Evolutionary conservation across 2,329 filamentous ascomycete genomes (phyloP), one percentile per base, ranked within the genome.

Genomic region (Hypoxylon sp.): DNA sequence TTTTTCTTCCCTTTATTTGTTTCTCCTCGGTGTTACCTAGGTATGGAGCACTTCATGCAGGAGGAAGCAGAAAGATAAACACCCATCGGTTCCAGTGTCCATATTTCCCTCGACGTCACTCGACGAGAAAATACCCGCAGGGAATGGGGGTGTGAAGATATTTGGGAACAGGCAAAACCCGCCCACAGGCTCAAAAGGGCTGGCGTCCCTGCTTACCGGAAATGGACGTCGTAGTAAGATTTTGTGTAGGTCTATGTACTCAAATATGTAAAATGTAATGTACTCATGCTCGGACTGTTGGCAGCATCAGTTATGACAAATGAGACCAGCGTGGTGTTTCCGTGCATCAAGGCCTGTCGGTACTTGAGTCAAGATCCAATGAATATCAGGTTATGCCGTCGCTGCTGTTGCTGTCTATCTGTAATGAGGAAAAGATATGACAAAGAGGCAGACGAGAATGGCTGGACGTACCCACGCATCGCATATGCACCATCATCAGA

Each of bases 141-240:
- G 36, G n/a, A 23, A 45, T 55, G 27, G 36, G 51, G 44, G 49
- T 56, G 42, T 45, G 45, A 47, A 26, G 37, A 25, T 19, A n/a
- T n/a, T n/a, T 50, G 42, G 46, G 44, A 57, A 57, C 49, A 59
- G 56, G 56, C 56, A 59, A 57, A 57, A 55, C 36, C 38, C 37
- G 23, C 27, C 38, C 20, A 51, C 5, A 49, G 49, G 56, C 49
- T 54, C 17, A 51, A 54, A 59, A 51, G 53, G 56, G 46, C 40
- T 54, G 49, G 25, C 17, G 42, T 44, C 36, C 49, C 56, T 53
- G 52, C 54, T 46, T 56, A 48, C 56, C 52, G 52, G 49, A 56
- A 51, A 31, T 27, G 38, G 35, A 40, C n/a, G 31, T 34, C 49
- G 46, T 54, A 56, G 45, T 50, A 55, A 47, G n/a, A n/a, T n/a